Base-by-base conservation (phyloP, 1,139 yeast genomes). In the Diutina catenulata region DNA sequence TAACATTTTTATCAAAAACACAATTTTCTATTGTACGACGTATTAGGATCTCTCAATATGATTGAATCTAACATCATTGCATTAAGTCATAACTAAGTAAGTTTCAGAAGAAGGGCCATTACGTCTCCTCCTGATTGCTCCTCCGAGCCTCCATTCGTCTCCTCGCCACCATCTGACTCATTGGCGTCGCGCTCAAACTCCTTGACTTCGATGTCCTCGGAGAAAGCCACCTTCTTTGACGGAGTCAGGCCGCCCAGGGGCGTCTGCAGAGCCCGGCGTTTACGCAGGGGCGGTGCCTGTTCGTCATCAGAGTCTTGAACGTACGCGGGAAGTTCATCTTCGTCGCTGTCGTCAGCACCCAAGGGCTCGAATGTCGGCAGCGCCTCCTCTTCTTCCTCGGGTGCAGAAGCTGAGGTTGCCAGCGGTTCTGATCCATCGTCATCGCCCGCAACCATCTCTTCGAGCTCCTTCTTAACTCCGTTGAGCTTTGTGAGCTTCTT, bases 391-490 rank as follows among this genome's bases (percentile, higher is more conserved):
- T 28, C 39, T 13, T 31, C 42, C 11, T 14, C 36, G n/a, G 23
- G 33, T 18, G 13, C 21, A 18, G 32, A 18, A 9, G 32, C 19
- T 5, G 32, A 7, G 9, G 21, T 15, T 11, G 28, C 8, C 14
- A 4, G 28, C 10, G 36, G 22, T 14, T 15, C 28, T 3, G 7
- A 3, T 5, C 3, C 36, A 3, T 48, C 59, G 15, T 52, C 63
- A 4, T 56, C 57, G 6, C n/a, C n/a, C n/a, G n/a, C n/a, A n/a
- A 69, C 48, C 60, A 73, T 64, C 24, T 61, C 63, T 37, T 60
- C 59, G 25, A 75, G 57, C 44, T 74, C 79, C 4, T 50, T 48
- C 42, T 70, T 60, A 1, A 76, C 70, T 28, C 59, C 56, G 15
- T 50, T 46, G 23, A 69, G 61, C 29, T 57, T 56, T 6, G 42